These are phyloP conservation scores for Phanerochaete carnosa DNA, from an alignment of 768 basidiomycete genomes.

Conservation along the genomic window DNA sequence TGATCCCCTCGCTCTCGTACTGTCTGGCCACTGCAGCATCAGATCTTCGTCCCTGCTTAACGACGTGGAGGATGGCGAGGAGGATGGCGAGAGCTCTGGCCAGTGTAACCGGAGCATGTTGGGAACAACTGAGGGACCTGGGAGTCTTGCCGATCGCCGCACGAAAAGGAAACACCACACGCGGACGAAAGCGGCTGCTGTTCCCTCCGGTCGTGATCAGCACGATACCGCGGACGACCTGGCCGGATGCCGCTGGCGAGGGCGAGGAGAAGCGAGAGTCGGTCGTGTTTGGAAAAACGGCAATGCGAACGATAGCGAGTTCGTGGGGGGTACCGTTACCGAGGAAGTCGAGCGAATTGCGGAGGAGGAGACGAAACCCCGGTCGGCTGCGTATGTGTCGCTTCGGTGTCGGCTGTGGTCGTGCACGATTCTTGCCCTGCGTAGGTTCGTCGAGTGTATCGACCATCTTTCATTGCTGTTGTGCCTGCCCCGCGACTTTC, in stretches of 20 bases:
- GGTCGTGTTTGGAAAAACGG: slow-evolving; percentile 47
- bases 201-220: slow-evolving; percentile 73
- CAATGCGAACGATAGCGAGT: slow-evolving; percentile 13
- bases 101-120: background rate
- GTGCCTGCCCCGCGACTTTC: too few relatives aligned
- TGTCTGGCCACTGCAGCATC: slow-evolving; percentile 23
- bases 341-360: slow-evolving; percentile 51
- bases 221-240: slow-evolving; percentile 66
- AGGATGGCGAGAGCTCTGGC: slow-evolving; percentile 3
- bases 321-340: slow-evolving; percentile 42
- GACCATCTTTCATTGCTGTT: too few relatives aligned
- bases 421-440: too few relatives aligned
- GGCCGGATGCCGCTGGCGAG: slow-evolving; percentile 36
- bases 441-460: too few relatives aligned
- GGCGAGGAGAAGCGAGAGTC: slow-evolving; percentile 53
- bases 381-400: too few relatives aligned
- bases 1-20: slow-evolving; percentile 24
- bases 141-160: slow-evolving; percentile 10
- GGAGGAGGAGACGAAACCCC: too few relatives aligned
- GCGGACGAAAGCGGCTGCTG: slow-evolving; percentile 68
- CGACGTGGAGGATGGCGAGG: slow-evolving; percentile 22
- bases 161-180: slow-evolving; percentile 56
- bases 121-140: background rate
- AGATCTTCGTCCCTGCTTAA: slow-evolving; percentile 18
- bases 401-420: too few relatives aligned